Conservation (phyloP, 352 stramenopile species). For the Pythium scleroteichum region DNA sequence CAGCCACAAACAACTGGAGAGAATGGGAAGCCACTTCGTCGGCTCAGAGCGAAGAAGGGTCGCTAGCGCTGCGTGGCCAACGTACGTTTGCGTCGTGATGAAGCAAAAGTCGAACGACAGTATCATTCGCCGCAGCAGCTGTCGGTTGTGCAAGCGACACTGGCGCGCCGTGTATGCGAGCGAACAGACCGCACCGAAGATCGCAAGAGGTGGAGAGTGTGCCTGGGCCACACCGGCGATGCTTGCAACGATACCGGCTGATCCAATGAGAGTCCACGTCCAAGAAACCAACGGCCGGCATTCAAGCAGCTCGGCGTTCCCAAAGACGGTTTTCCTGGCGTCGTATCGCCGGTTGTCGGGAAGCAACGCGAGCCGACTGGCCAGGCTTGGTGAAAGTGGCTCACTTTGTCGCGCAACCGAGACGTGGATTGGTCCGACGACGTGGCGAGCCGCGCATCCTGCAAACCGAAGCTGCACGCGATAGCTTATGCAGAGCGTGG, state of each 20-base stretch:
- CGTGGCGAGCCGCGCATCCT: background rate
- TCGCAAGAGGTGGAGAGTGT: background rate
- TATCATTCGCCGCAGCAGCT: constrained; percentile 3
- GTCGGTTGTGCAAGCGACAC: constrained; percentile 8
- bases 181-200: background rate
- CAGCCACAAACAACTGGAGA: constrained; percentile 21
- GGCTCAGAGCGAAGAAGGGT: constrained; percentile 24
- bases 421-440: background rate
- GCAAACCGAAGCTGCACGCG: constrained; percentile 1
- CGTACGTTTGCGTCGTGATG: constrained; percentile 22
- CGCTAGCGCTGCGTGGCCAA: constrained; percentile 19
- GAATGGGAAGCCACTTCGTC: background rate
- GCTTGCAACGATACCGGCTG: background rate
- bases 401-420: background rate
- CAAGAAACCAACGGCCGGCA: background rate
- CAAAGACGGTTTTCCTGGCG: too few species aligned
- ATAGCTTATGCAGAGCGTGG: constrained; percentile 4
- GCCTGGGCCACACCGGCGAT: background rate
- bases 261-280: background rate
- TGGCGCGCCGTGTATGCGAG: background rate
- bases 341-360: too few species aligned
- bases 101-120: constrained; percentile 35
- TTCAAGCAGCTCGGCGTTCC: too few species aligned
- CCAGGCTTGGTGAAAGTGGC: background rate
- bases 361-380: too few species aligned